These are phyloP conservation scores for Ceratobasidium sp. DNA, from an alignment of 1,284 basidiomycete genomes.

Conservation along the genomic window DNA sequence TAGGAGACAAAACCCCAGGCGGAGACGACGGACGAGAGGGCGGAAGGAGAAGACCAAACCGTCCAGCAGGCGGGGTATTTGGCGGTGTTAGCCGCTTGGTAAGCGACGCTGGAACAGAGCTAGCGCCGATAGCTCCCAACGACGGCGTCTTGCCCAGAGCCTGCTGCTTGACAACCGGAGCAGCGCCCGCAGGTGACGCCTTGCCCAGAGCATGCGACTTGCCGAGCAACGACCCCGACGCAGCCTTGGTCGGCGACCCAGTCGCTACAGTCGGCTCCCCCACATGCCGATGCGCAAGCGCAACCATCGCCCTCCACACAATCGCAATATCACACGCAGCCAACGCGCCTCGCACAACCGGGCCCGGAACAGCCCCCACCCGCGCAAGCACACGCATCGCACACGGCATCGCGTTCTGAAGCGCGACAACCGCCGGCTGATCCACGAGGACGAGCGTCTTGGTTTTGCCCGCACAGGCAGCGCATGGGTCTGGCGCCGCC, in stretches of 20 bases:
- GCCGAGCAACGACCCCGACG: slow-evolving; percentile 13
- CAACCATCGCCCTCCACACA: slow-evolving; percentile 77
- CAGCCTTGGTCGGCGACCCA: slow-evolving; percentile 42
- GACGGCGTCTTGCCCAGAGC: slow-evolving; percentile 6
- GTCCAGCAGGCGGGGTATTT: slow-evolving; percentile 67
- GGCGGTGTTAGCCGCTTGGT: slow-evolving; percentile 61
- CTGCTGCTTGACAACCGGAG: background rate
- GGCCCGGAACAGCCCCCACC: slow-evolving; percentile 63
- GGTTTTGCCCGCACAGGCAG: slow-evolving; percentile 56
- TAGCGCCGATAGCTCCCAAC: slow-evolving; percentile 52
- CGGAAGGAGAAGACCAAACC: slow-evolving; percentile 66
- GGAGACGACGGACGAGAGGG: slow-evolving; percentile 77
- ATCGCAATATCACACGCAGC: slow-evolving; percentile 77
- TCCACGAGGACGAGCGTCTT: slow-evolving; percentile 53
- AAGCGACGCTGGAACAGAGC: slow-evolving; percentile 44
- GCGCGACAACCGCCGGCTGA: slow-evolving; percentile 70
- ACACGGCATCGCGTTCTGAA: slow-evolving; percentile 70
- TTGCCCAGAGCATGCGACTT: slow-evolving; percentile 36
- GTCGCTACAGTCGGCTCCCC: background rate
- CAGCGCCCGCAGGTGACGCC: background rate
- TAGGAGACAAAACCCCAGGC: slow-evolving; percentile 14
- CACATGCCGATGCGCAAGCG: slow-evolving; percentile 70
- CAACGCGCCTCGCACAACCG: slow-evolving; percentile 68
- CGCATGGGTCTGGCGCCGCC: slow-evolving; percentile 52
- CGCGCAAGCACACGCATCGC: slow-evolving; percentile 70